Conservation (phyloP, 495 filamentous ascomycete species). For the Aspergillus coremiiformis region DNA sequence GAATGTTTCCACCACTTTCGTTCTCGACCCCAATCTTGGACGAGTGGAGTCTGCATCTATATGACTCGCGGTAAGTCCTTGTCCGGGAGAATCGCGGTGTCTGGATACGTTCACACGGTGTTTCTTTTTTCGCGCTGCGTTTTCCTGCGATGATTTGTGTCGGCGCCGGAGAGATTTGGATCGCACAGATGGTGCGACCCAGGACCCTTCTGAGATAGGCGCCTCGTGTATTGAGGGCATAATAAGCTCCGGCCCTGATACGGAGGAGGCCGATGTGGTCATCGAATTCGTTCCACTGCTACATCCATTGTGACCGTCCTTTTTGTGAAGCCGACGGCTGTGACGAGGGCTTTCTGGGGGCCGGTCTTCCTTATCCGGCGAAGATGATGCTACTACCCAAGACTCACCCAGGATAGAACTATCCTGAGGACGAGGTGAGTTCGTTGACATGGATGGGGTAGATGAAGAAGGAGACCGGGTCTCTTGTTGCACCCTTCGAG, state of each 20-base stretch:
- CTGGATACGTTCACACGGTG: not conserved
- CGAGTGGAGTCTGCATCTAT: not conserved
- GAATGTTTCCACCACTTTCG: slow-evolving; percentile 3
- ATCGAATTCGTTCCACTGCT: slow-evolving; percentile 22
- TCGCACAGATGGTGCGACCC: slow-evolving; percentile 29
- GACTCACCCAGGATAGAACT: slow-evolving; percentile 31
- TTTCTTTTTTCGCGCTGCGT: not conserved
- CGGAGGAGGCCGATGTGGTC: slow-evolving; percentile 23
- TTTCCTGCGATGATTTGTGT: slow-evolving; percentile 17
- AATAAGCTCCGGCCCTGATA: slow-evolving; percentile 38
- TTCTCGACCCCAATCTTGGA: not conserved
- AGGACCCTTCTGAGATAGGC: slow-evolving; percentile 31
- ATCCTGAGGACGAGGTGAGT: slow-evolving; percentile 15
- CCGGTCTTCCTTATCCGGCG: slow-evolving; percentile 9
- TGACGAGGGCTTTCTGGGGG: not conserved
- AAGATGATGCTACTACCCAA: slow-evolving; percentile 31
- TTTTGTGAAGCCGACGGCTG: not conserved
- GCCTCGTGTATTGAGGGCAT: slow-evolving; percentile 41
- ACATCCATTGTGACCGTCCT: slow-evolving; percentile 1
- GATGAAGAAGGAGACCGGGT: not conserved
- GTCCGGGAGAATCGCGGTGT: not conserved
- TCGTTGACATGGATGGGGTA: slow-evolving; percentile 20
- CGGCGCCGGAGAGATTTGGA: slow-evolving; percentile 22
- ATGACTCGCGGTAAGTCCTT: slow-evolving; percentile 5
- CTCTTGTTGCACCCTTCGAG: not conserved